Percentiles rank a stretch among this genome's conserved stretches.
phyloP scores from a whole-genome alignment of 164 flowering plant genomes.

The Dillenia suffruticosa region DNA sequence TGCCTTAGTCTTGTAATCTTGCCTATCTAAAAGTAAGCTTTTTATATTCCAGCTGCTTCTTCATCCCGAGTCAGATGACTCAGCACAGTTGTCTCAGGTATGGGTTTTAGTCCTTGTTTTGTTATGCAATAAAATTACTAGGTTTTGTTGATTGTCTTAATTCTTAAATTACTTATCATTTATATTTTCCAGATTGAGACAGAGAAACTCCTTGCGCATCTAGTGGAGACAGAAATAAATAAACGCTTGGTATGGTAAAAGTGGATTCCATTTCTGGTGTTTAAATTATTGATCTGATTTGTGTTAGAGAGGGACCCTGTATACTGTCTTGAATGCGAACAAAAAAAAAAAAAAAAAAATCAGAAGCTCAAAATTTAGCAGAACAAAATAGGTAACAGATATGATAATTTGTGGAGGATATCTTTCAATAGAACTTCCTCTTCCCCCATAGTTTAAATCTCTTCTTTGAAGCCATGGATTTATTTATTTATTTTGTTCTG shows the following conservation, averaged over 20 bases:
- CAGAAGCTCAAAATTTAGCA: too few species aligned
- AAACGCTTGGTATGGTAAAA: constrained; percentile 61
- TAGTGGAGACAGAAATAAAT: constrained; percentile 90
- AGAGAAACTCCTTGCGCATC: constrained; percentile 93
- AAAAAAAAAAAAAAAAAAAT: too few species aligned
- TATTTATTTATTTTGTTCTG: too few species aligned
- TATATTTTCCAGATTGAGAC: constrained; percentile 76
- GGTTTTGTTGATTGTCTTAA: not conserved
- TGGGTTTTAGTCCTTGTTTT: constrained; percentile 1
- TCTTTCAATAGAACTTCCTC: too few species aligned
- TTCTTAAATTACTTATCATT: constrained; percentile 1
- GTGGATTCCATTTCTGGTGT: too few species aligned
- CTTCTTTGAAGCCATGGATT: too few species aligned
- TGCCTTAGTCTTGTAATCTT: not conserved
- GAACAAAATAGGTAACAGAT: too few species aligned
- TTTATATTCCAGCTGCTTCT: constrained; percentile 45
- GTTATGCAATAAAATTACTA: not conserved
- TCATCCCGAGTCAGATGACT: constrained; percentile 88
- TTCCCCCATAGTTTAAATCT: too few species aligned
- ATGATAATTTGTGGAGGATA: too few species aligned
- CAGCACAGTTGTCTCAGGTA: constrained; percentile 98
- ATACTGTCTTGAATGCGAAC: too few species aligned
- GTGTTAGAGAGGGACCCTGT: too few species aligned
- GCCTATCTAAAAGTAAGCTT: constrained; percentile 5
- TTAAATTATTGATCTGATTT: too few species aligned